Conservation (phyloP, 306 rosid species). For the Ziziphus jujuba region DNA sequence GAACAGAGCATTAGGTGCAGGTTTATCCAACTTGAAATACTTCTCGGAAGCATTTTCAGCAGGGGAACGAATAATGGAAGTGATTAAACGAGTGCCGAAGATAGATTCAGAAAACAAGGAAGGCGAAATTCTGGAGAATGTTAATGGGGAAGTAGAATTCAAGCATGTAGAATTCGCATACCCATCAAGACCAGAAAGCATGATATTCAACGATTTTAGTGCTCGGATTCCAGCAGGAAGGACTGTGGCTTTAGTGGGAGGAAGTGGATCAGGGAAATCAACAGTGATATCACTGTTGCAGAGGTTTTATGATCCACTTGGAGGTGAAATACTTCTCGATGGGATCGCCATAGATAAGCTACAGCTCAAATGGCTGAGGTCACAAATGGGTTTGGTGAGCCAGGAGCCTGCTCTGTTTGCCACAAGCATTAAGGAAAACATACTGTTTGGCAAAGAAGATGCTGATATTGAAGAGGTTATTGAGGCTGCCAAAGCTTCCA, state of each 20-base stretch:
- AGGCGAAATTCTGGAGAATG: slow-evolving; percentile 51
- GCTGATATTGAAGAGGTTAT: slow-evolving; percentile 57
- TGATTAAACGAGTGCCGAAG: slow-evolving; percentile 73
- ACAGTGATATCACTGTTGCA: slow-evolving; percentile 77
- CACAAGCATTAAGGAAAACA: slow-evolving; percentile 73
- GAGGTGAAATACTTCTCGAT: slow-evolving; percentile 65
- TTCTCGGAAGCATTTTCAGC: slow-evolving; percentile 75
- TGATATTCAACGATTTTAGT: slow-evolving; percentile 52
- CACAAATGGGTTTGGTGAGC: slow-evolving; percentile 91
- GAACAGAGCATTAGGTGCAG: slow-evolving; percentile 70
- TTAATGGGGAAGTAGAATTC: slow-evolving; percentile 69
- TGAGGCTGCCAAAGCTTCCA: slow-evolving; percentile 75
- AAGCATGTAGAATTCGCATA: slow-evolving; percentile 55
- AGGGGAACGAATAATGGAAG: slow-evolving; percentile 71
- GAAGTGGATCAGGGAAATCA: slow-evolving; percentile 91
- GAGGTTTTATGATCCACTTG: slow-evolving; percentile 78
- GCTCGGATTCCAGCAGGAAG: slow-evolving; percentile 68
- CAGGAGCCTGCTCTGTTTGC: slow-evolving; percentile 94
- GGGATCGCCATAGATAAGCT: slow-evolving; percentile 58
- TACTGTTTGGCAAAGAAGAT: slow-evolving; percentile 83
- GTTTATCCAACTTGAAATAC: slow-evolving; percentile 77
- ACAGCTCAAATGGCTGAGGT: slow-evolving; percentile 82
- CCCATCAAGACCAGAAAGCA: slow-evolving; percentile 82
- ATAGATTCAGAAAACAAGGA: slow-evolving; percentile 75
- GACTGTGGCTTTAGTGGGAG: slow-evolving; percentile 79